phyloP scores from a whole-genome alignment of 768 basidiomycete species.

The Ramaria sp. region DNA sequence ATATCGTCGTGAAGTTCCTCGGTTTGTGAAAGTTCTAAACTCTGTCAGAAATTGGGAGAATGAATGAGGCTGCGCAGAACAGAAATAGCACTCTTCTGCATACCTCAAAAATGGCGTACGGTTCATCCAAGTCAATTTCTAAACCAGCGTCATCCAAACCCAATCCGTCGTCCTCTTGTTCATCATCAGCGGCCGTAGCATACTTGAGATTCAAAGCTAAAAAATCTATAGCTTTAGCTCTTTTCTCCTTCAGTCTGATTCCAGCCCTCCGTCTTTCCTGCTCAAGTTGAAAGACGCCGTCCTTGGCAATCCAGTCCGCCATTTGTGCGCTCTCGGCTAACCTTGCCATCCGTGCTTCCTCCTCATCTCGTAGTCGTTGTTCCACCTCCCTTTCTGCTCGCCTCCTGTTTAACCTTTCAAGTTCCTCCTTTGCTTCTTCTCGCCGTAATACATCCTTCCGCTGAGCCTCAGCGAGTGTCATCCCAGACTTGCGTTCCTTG shows the following conservation, averaged over 20 bases:
- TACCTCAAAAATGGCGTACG: constrained; percentile 95
- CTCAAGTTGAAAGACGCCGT: constrained; percentile 93
- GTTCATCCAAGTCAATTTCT: constrained; percentile 97
- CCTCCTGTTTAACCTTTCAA: constrained; percentile 81
- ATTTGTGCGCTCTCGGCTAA: constrained; percentile 93
- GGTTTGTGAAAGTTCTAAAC: constrained; percentile 75
- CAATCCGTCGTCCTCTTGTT: constrained; percentile 38
- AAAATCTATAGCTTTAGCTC: constrained; percentile 98
- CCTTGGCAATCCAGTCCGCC: constrained; percentile 96
- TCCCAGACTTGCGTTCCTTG: constrained; percentile 83
- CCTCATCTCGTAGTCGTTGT: constrained; percentile 79
- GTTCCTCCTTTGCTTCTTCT: constrained; percentile 90
- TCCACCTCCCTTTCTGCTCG: constrained; percentile 92
- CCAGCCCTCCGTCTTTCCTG: constrained; percentile 86
- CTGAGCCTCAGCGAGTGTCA: constrained; percentile 70
- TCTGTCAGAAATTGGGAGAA: constrained; percentile 32
- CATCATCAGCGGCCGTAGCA: constrained; percentile 57
- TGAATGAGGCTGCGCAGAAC: neutral
- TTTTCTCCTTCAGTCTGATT: constrained; percentile 90
- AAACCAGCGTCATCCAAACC: constrained; percentile 78
- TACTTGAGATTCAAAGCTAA: constrained; percentile 93
- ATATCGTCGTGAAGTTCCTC: constrained; percentile 94
- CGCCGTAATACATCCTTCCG: constrained; percentile 68
- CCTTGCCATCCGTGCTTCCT: constrained; percentile 80
- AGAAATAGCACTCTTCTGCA: constrained; percentile 19